Evolutionary conservation across 164 flowering plant genomes (phyloP), one percentile per base, ranked within the genome.

Genomic region (Protea cynaroides): DNA sequence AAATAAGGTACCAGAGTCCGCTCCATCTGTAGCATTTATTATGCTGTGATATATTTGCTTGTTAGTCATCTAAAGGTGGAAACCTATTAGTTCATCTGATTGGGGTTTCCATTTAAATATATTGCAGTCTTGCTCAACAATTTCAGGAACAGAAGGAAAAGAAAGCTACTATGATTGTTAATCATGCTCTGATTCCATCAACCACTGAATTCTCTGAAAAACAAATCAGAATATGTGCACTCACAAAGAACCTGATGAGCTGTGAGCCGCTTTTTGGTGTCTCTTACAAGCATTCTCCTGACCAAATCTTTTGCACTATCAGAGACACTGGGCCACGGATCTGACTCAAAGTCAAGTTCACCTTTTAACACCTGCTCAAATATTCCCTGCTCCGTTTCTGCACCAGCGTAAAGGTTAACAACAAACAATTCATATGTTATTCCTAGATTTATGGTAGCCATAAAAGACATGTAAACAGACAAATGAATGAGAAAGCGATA

Each of bases 241-340:
- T 80, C 59, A 86, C 95, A 66, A 10, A 88, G 87, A 62, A 83
- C 95, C 82, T 88, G 82, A 71, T 84, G 86, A 23, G 95, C 91
- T 49, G 91, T 84, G 12, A 84, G 70, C 29, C 95, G 72, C 65
- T 78, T 86, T 69, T 82, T 82, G 13, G 91, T 88, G 67, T 88
- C 88, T 72, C 89, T 78, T 24, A 79, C 80, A 70, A 88, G 91
- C 95, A 86, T 86, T 79, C 63, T 79, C 58, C 84, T 72, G 17
- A 86, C 85, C 40, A 88, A 71, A 74, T 88, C 91, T 72, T 88
- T 88, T 49, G 91, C 95, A 63, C 85, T 66, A 5, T 76, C 83
- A 18, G 95, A 88, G 72, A 88, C 81, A 62, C 72, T 82, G 47
- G 95, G 95, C 95, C 95, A 88, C 55, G 95, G 95, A 56, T 86